Evolutionary conservation across 805 yeast species (phyloP).

Genomic region (Lipomyces sp.): DNA sequence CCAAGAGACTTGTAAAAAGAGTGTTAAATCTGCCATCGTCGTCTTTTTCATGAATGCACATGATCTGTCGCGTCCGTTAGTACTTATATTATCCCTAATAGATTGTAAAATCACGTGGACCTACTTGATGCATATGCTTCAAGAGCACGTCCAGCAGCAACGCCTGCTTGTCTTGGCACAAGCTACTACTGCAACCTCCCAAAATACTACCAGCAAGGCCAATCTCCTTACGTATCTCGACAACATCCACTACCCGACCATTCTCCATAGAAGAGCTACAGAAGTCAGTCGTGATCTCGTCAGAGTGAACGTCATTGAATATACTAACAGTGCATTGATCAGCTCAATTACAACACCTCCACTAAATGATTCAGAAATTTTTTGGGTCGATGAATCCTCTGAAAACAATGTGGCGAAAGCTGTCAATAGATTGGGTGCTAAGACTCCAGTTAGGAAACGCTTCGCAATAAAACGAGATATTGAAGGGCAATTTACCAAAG

Average conservation of each 20-base stretch:
- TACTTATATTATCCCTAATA: neutral
- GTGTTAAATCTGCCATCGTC: neutral
- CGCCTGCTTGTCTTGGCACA: neutral
- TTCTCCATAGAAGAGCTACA: constrained; percentile 14
- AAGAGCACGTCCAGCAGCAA: constrained; percentile 4
- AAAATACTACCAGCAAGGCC: constrained; percentile 5
- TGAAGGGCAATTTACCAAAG: neutral
- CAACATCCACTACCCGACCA: constrained; percentile 15
- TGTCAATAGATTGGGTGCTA: neutral
- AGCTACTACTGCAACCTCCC: constrained; percentile 1
- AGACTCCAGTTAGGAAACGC: neutral
- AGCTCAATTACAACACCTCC: constrained; percentile 7
- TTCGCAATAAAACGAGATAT: no score
- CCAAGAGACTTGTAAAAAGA: neutral
- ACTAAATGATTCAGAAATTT: constrained; percentile 8
- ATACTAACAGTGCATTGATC: constrained; percentile 9
- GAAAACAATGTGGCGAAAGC: constrained; percentile 2
- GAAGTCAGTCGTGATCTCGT: neutral
- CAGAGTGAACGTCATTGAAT: neutral
- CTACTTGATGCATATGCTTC: constrained; percentile 15
- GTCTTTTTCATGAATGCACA: neutral
- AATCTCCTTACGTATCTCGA: constrained; percentile 22
- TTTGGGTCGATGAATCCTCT: neutral
- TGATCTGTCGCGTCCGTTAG: constrained; percentile 2
- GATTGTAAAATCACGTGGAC: neutral